Conservation (phyloP, 2,329 filamentous ascomycete species). For the Fragosphaeria purpurea region DNA sequence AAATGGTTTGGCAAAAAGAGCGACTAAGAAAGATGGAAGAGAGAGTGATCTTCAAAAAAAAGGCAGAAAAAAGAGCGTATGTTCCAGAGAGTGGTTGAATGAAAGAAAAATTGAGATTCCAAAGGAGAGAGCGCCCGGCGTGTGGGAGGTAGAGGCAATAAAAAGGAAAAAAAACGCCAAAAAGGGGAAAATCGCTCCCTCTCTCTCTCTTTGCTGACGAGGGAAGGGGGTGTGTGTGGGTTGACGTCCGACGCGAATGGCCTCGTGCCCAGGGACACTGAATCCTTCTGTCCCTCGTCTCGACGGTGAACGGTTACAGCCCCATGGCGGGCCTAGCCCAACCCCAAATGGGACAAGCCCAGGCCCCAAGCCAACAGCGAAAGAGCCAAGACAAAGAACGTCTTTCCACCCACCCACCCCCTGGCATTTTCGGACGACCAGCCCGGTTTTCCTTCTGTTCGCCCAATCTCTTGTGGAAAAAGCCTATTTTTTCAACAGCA, state of each 20-base stretch:
- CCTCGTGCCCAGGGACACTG: neutral
- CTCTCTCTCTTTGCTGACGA: neutral
- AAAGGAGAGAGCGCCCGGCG: too few relatives aligned
- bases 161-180: slow-evolving; percentile 2
- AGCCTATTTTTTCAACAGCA: neutral
- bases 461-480: neutral
- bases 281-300: too few relatives aligned
- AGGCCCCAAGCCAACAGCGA: neutral
- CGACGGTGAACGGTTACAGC: too few relatives aligned
- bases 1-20: too few relatives aligned
- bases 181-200: neutral
- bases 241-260: slow-evolving; percentile 1
- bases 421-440: slow-evolving; percentile 2
- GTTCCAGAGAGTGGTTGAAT: slow-evolving; percentile 6
- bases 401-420: neutral
- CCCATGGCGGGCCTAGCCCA: too few relatives aligned
- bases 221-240: neutral
- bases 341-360: too few relatives aligned
- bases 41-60: too few relatives aligned
- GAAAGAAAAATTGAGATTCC: neutral
- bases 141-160: slow-evolving; percentile 1
- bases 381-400: too few relatives aligned
- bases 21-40: too few relatives aligned
- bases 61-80: neutral
- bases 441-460: neutral